phyloP scores from a whole-genome alignment of 257 asterid species.

The Jacaranda copaia region DNA sequence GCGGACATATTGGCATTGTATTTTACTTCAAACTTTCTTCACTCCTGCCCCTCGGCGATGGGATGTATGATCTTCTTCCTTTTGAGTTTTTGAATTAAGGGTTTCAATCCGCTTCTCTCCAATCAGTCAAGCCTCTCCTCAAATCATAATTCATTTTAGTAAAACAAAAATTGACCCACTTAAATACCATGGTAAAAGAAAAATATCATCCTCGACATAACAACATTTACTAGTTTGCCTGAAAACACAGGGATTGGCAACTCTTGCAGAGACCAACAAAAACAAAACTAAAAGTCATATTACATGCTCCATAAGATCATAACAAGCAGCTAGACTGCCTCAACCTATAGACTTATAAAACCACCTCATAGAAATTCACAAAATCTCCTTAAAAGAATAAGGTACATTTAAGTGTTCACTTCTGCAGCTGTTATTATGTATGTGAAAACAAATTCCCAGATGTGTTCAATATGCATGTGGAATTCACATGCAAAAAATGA shows the following conservation, averaged over 20 bases:
- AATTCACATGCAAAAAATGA: slow-evolving; percentile 66
- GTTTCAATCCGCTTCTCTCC: too few relatives aligned
- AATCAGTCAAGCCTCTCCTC: too few relatives aligned
- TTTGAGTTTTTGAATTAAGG: too few relatives aligned
- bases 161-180: background rate
- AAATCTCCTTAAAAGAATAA: slow-evolving; percentile 26
- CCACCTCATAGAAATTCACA: background rate
- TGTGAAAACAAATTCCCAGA: slow-evolving; percentile 17
- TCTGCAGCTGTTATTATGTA: slow-evolving; percentile 27
- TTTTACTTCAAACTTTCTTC: too few relatives aligned
- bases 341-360: background rate
- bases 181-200: background rate
- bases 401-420: slow-evolving; percentile 27
- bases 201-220: background rate
- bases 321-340: slow-evolving; percentile 15
- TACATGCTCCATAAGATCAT: slow-evolving; percentile 5
- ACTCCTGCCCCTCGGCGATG: too few relatives aligned
- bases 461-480: slow-evolving; percentile 41
- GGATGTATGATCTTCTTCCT: too few relatives aligned
- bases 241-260: slow-evolving; percentile 24
- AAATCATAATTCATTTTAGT: too few relatives aligned
- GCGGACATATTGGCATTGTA: too few relatives aligned
- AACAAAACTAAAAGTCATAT: slow-evolving; percentile 15
- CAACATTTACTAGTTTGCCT: background rate
- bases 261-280: slow-evolving; percentile 18